Conservation (phyloP, 1,284 basidiomycete species). For the Porodaedalea pini region DNA sequence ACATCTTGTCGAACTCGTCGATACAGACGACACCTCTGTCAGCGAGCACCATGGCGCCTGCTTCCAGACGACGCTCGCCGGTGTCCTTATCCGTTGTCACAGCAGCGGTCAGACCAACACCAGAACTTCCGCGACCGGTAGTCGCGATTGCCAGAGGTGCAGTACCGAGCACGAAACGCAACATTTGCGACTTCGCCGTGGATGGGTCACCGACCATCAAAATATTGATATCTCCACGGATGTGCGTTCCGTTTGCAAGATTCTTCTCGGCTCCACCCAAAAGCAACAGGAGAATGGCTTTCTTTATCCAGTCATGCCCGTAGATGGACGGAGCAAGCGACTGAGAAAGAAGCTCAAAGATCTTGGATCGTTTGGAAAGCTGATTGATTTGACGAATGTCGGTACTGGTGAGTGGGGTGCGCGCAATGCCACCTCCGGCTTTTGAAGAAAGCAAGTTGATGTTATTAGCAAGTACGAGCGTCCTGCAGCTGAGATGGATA, state of each 20-base stretch:
- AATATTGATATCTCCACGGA: conserved; percentile 99
- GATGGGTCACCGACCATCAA: conserved; percentile 99
- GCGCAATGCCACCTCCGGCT: conserved; percentile 92
- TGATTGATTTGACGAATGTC: conserved; percentile 98
- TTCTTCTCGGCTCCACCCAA: conserved; percentile 99
- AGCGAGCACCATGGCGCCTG: conserved; percentile 99
- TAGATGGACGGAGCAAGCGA: conserved; percentile 98
- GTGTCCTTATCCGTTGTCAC: conserved; percentile 99
- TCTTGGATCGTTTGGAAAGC: conserved; percentile 80
- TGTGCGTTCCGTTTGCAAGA: conserved; percentile 94
- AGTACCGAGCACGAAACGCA: conserved; percentile 94
- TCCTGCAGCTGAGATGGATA: conserved; percentile 46
- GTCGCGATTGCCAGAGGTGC: conserved; percentile 98
- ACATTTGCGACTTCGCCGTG: conserved; percentile 95
- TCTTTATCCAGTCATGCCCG: conserved; percentile 95
- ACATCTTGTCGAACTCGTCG: conserved; percentile 99
- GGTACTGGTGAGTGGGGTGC: conserved; percentile 87
- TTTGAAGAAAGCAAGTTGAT: conserved; percentile 96
- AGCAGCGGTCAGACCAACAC: conserved; percentile 98
- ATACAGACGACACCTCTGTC: conserved; percentile 99
- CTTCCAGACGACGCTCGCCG: conserved; percentile 92
- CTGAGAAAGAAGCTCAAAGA: conserved; percentile 87
- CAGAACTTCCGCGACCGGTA: conserved; percentile 94
- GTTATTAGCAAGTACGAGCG: conserved; percentile 93
- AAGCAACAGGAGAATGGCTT: conserved; percentile 87